These are phyloP conservation scores for Eimeria sp. DNA, from an alignment of 169 alveolate species.

Conservation along the genomic window DNA sequence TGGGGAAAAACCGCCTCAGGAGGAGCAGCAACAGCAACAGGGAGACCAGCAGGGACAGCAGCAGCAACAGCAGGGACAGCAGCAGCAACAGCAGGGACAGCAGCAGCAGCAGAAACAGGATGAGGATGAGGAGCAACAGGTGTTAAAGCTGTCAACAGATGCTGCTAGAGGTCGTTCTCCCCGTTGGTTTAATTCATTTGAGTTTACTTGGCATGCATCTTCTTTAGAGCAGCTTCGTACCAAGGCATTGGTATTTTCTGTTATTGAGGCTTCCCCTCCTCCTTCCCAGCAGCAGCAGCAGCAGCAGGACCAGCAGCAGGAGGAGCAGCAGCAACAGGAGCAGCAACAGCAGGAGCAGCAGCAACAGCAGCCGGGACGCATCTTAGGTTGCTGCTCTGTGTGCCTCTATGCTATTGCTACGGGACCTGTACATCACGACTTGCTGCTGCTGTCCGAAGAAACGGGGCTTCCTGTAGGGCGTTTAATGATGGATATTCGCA, in stretches of 20 bases:
- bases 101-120: slow-evolving; percentile 2
- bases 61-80: neutral
- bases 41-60: neutral
- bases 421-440: slow-evolving; percentile 84
- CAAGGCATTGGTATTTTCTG: neutral
- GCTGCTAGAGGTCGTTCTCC: slow-evolving; percentile 1
- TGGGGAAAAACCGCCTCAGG: neutral
- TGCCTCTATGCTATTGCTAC: slow-evolving; percentile 78
- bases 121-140: neutral
- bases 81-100: slow-evolving; percentile 11
- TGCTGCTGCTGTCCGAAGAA: slow-evolving; percentile 23
- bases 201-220: neutral
- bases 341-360: neutral
- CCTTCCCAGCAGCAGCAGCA: neutral
- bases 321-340: slow-evolving; percentile 17
- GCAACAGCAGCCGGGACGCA: slow-evolving; percentile 8
- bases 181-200: neutral
- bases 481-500: slow-evolving; percentile 73
- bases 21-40: neutral
- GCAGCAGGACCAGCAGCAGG: neutral
- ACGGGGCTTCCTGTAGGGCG: neutral
- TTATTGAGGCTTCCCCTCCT: neutral
- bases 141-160: neutral
- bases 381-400: slow-evolving; percentile 69
- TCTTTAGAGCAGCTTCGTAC: neutral